Evolutionary conservation across 441 rosid genomes (phyloP).

Genomic region (Mallotus repandus): DNA sequence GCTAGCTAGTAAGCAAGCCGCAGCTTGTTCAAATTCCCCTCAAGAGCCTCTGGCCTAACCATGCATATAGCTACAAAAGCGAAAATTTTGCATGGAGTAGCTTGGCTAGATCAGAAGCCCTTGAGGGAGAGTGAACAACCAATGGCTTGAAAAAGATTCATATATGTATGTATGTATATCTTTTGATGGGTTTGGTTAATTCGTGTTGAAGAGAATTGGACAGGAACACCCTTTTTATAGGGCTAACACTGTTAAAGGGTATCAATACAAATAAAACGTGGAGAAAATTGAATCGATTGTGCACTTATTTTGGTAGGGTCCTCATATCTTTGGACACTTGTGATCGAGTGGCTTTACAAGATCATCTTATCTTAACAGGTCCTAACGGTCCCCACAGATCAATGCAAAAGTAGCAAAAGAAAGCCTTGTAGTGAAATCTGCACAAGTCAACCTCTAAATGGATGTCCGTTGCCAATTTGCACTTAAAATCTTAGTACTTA

Average conservation of each 20-base stretch:
- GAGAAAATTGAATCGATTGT: not conserved
- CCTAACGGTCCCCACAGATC: not conserved
- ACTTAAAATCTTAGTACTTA: no score
- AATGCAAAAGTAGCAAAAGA: not conserved
- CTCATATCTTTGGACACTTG: conserved; percentile 29
- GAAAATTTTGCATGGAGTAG: not conserved
- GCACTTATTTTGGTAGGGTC: conserved; percentile 21
- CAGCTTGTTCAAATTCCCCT: conserved; percentile 14
- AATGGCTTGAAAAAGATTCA: conserved; percentile 25
- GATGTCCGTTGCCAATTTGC: no score
- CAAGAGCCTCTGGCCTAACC: conserved; percentile 20
- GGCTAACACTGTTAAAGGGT: conserved; percentile 4
- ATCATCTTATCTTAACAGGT: not conserved
- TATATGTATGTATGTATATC: not conserved
- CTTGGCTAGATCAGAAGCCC: conserved; percentile 16
- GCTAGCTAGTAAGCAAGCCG: conserved; percentile 19
- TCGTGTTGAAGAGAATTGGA: conserved; percentile 26
- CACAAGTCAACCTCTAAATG: not conserved
- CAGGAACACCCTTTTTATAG: conserved; percentile 27
- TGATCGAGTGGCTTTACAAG: conserved; percentile 17
- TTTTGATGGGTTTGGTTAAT: conserved; percentile 19
- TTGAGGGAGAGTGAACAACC: conserved; percentile 36
- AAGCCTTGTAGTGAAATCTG: not conserved
- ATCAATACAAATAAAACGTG: not conserved
- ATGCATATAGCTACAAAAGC: not conserved